Percentiles rank a stretch among this genome's conserved stretches.
Evolutionary conservation across 2,329 filamentous ascomycete genomes (phyloP).

Genomic region (Davidsoniella eucalypti): DNA sequence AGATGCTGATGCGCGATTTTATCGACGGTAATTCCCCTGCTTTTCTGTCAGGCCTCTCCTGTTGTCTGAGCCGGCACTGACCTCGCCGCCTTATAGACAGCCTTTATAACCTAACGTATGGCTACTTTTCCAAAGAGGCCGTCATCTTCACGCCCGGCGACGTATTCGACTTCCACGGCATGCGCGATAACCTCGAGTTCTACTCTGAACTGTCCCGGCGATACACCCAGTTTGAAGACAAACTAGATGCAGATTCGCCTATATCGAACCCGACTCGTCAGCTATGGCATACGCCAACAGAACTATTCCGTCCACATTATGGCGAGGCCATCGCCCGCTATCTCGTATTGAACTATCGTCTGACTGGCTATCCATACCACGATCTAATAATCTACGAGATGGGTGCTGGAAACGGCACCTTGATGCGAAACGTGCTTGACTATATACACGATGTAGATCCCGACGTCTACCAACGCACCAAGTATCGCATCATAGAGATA

Average conservation of each 20-base stretch:
- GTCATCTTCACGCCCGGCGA: conserved; percentile 89
- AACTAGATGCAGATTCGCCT: conserved; percentile 52
- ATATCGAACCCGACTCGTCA: conserved; percentile 62
- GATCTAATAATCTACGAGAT: conserved; percentile 98
- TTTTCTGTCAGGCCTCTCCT: conserved; percentile 4
- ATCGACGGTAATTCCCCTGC: conserved; percentile 55
- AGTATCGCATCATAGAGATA: conserved; percentile 93
- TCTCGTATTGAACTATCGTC: conserved; percentile 86
- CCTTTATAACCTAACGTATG: conserved; percentile 84
- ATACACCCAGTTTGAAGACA: conserved; percentile 83
- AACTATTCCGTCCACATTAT: conserved; percentile 92
- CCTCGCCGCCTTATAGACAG: conserved; percentile 43
- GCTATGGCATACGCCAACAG: conserved; percentile 95
- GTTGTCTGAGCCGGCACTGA: conserved; percentile 18
- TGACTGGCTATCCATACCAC: conserved; percentile 86
- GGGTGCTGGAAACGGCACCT: conserved; percentile 89
- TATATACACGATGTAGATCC: conserved; percentile 83
- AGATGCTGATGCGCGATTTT: conserved; percentile 96
- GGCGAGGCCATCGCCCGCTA: conserved; percentile 95
- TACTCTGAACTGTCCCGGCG: conserved; percentile 57
- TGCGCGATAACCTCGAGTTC: conserved; percentile 78
- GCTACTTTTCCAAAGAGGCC: conserved; percentile 91
- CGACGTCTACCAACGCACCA: conserved; percentile 82
- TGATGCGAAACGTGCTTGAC: conserved; percentile 97
- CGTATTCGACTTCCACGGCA: conserved; percentile 70